These are phyloP conservation scores for Madurella fahalii DNA, from an alignment of 2,329 filamentous ascomycete genomes.

Conservation along the genomic window DNA sequence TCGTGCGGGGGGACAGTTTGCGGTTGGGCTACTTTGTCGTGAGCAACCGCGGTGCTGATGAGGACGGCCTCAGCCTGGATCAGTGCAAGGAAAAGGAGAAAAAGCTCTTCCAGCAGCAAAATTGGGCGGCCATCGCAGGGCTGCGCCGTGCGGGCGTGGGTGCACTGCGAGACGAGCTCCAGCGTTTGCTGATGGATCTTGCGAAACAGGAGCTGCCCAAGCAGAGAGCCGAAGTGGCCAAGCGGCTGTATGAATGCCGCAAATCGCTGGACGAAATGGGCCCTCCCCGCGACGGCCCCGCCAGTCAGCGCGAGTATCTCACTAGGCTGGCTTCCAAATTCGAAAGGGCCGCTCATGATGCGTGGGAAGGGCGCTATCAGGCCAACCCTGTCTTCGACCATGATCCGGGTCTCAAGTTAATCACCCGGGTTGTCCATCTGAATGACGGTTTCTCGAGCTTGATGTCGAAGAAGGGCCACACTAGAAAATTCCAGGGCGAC, in stretches of 20 bases:
- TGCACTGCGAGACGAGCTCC: constrained; percentile 35
- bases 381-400: constrained; percentile 30
- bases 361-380: constrained; percentile 37
- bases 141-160: constrained; percentile 33
- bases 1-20: constrained; percentile 38
- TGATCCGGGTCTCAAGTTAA: constrained; percentile 30
- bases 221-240: constrained; percentile 31
- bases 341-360: constrained; percentile 26
- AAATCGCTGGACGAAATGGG: constrained; percentile 32
- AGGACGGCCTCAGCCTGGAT: constrained; percentile 30
- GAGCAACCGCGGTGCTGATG: constrained; percentile 45
- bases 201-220: constrained; percentile 38
- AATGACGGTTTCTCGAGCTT: constrained; percentile 35
- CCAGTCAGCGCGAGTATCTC: constrained; percentile 35
- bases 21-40: constrained; percentile 48
- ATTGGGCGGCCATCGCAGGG: constrained; percentile 33
- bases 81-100: constrained; percentile 34
- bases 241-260: constrained; percentile 12
- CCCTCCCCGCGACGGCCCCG: constrained; percentile 24
- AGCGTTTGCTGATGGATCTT: constrained; percentile 37
- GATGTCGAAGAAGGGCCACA: constrained; percentile 32
- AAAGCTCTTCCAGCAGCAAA: constrained; percentile 33
- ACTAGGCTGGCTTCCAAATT: constrained; percentile 33
- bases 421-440: constrained; percentile 36
- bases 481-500: constrained; percentile 19